phyloP scores from a whole-genome alignment of 1,284 basidiomycete species.

The Lignosus rhinocerotis region DNA sequence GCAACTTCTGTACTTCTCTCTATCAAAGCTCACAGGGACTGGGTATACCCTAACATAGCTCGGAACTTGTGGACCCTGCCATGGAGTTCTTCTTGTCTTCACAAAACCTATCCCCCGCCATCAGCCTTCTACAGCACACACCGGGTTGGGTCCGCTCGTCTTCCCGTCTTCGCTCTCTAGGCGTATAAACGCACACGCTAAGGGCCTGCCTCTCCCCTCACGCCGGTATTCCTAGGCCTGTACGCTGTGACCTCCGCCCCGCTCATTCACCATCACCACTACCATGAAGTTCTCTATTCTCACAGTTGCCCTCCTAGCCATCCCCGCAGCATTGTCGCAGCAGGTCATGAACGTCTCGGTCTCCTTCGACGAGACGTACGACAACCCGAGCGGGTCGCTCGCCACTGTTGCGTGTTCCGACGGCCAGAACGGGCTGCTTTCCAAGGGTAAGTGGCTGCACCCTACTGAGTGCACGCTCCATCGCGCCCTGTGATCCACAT shows the following conservation, averaged over 20 bases:
- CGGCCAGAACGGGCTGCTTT: slow-evolving; percentile 37
- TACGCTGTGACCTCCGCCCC: too few relatives aligned
- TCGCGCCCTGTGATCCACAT: slow-evolving; percentile 18
- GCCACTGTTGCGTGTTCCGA: slow-evolving; percentile 49
- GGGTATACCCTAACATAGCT: neutral
- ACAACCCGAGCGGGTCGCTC: slow-evolving; percentile 36
- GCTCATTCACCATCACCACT: too few relatives aligned
- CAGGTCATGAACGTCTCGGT: slow-evolving; percentile 33
- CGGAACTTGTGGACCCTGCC: neutral
- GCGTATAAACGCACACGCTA: neutral
- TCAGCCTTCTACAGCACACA: neutral
- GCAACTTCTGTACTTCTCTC: neutral
- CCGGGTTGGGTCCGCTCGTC: too few relatives aligned
- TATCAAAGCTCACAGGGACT: neutral
- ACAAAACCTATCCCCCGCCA: neutral
- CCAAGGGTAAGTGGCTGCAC: too few relatives aligned
- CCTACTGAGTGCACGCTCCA: slow-evolving; percentile 21
- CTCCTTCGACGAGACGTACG: slow-evolving; percentile 45
- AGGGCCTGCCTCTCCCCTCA: neutral
- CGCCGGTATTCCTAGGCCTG: too few relatives aligned
- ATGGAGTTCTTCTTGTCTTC: neutral
- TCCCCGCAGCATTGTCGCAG: slow-evolving; percentile 22
- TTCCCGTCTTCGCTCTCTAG: neutral
- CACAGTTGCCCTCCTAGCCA: slow-evolving; percentile 21
- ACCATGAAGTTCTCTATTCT: slow-evolving; percentile 23